phyloP scores from a whole-genome alignment of 75 land plant species.

The Azolla pinnata region DNA sequence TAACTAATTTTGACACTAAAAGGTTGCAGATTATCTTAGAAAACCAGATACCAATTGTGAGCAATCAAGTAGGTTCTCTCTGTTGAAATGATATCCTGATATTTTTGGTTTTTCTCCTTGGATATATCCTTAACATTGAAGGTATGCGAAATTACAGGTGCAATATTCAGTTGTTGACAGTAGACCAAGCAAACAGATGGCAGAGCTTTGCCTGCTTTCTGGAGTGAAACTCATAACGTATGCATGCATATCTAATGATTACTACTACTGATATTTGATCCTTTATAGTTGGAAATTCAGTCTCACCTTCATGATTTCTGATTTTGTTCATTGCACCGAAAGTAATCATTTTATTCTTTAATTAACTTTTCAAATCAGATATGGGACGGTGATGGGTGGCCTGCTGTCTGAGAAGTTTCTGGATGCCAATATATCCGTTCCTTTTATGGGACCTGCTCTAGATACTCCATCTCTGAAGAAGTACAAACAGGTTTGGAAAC shows the following conservation, averaged over 20 bases:
- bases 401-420: slow-evolving; percentile 81
- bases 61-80: slow-evolving; percentile 76
- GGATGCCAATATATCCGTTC: slow-evolving; percentile 70
- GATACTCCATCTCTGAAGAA: slow-evolving; percentile 95
- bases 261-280: too few relatives aligned
- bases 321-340: too few relatives aligned
- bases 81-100: too few relatives aligned
- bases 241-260: too few relatives aligned
- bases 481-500: slow-evolving; percentile 66
- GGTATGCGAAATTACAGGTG: slow-evolving; percentile 31
- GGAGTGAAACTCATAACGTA: slow-evolving; percentile 94
- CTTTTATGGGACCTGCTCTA: slow-evolving; percentile 77
- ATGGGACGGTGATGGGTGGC: slow-evolving; percentile 99
- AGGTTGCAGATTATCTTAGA: slow-evolving; percentile 73
- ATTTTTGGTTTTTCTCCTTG: neutral
- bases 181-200: slow-evolving; percentile 87
- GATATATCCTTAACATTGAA: neutral
- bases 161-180: slow-evolving; percentile 96
- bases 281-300: too few relatives aligned
- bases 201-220: slow-evolving; percentile 64
- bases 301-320: too few relatives aligned
- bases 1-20: slow-evolving; percentile 93
- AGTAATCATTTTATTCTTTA: too few relatives aligned
- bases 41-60: slow-evolving; percentile 82
- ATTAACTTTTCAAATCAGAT: too few relatives aligned